A percentile compares a stretch with the other conserved stretches of the same genome.
Conservation (phyloP, 345 rosid genomes). For the Chamaenerion angustifolium region DNA sequence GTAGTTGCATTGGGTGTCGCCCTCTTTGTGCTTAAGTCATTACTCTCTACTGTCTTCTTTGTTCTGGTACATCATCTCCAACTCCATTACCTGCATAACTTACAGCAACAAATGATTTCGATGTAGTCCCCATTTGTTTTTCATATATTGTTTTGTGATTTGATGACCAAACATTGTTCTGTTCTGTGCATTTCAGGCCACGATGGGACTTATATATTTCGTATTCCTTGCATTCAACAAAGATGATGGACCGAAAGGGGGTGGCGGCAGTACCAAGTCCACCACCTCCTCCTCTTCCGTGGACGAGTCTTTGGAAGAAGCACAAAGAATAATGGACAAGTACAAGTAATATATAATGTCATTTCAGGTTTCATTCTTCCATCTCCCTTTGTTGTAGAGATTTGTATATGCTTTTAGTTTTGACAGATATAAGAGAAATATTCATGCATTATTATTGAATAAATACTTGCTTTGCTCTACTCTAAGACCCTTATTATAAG, state of each 20-base stretch:
- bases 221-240: slow-evolving; percentile 72
- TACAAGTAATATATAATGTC: slow-evolving; percentile 36
- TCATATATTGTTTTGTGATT: too few species aligned
- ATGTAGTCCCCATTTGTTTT: neutral
- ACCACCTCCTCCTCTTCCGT: slow-evolving; percentile 15
- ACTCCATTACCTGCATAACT: neutral
- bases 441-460: too few species aligned
- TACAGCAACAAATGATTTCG: too few species aligned
- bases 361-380: too few species aligned
- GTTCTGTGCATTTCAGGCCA: slow-evolving; percentile 36
- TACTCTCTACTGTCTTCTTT: slow-evolving; percentile 70
- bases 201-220: slow-evolving; percentile 85
- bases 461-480: too few species aligned
- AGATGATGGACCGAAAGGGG: slow-evolving; percentile 44
- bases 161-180: neutral
- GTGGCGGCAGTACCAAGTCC: slow-evolving; percentile 15
- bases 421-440: too few species aligned
- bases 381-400: neutral
- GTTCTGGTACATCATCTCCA: slow-evolving; percentile 43
- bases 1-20: slow-evolving; percentile 30
- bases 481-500: too few species aligned
- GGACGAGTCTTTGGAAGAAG: slow-evolving; percentile 61
- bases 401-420: neutral
- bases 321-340: slow-evolving; percentile 85
- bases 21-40: slow-evolving; percentile 48